A percentile compares a stretch with the other conserved stretches of the same genome.
These are phyloP conservation scores for Aureobasidium uvarum DNA, from an alignment of 2,329 filamentous ascomycete genomes.

Conservation along the genomic window DNA sequence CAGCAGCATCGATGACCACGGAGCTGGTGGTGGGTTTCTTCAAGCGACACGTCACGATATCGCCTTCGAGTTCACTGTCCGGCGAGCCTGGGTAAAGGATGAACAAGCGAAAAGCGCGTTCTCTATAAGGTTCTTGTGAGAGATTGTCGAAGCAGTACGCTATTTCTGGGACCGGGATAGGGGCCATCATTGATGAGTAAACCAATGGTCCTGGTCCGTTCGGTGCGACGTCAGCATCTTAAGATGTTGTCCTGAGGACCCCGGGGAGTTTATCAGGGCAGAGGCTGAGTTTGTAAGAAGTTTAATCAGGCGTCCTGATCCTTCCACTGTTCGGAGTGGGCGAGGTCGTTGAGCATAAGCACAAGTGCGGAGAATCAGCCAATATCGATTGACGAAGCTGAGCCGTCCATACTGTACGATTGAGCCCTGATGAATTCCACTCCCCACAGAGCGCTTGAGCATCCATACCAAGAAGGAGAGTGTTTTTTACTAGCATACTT, in stretches of 20 bases:
- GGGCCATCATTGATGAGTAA: not conserved
- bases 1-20: not conserved
- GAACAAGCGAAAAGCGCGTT: conserved; percentile 10
- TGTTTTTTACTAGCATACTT: not conserved
- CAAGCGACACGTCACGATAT: not conserved
- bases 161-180: not conserved
- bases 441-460: not conserved
- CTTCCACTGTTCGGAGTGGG: not conserved
- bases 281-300: not conserved
- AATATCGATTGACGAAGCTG: not conserved
- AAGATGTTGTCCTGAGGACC: not conserved
- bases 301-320: not conserved
- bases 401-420: not conserved
- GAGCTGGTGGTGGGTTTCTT: not conserved
- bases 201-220: not conserved
- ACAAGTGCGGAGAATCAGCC: conserved; percentile 4
- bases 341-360: not conserved
- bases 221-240: not conserved
- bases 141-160: conserved; percentile 12
- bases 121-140: conserved; percentile 6
- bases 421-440: no score
- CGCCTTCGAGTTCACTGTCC: conserved; percentile 8
- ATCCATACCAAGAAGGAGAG: not conserved
- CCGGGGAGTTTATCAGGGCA: not conserved
- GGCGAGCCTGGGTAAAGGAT: not conserved